Evolutionary conservation across 2,329 filamentous ascomycete species (phyloP).

Genomic region (Hypomyces rosellus): DNA sequence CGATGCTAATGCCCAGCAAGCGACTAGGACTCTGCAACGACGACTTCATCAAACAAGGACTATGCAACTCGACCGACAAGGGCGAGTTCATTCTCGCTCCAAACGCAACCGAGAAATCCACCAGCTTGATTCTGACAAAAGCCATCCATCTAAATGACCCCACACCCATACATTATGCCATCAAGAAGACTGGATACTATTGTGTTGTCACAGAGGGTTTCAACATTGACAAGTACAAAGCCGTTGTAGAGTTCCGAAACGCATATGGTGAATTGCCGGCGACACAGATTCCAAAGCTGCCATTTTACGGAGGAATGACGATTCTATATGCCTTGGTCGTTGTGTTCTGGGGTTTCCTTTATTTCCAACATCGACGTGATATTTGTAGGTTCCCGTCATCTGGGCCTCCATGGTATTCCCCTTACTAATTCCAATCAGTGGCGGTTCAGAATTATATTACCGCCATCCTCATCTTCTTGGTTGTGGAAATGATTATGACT

Average conservation of each 20-base stretch:
- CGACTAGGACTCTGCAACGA: slow-evolving; percentile 58
- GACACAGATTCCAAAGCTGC: slow-evolving; percentile 91
- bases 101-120: slow-evolving; percentile 66
- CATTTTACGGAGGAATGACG: slow-evolving; percentile 91
- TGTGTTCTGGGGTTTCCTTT: slow-evolving; percentile 84
- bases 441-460: slow-evolving; percentile 99
- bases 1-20: slow-evolving; percentile 39
- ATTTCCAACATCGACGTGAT: slow-evolving; percentile 88
- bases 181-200: slow-evolving; percentile 92
- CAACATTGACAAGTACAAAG: slow-evolving; percentile 63
- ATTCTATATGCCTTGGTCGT: slow-evolving; percentile 87
- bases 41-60: slow-evolving; percentile 57
- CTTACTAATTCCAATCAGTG: slow-evolving; percentile 41
- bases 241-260: slow-evolving; percentile 86
- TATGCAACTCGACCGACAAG: slow-evolving; percentile 71
- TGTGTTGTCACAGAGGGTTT: slow-evolving; percentile 78
- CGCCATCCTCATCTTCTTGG: slow-evolving; percentile 87
- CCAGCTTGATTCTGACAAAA: slow-evolving; percentile 67
- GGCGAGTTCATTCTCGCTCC: slow-evolving; percentile 77
- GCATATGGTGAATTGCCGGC: slow-evolving; percentile 93
- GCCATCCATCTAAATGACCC: slow-evolving; percentile 77
- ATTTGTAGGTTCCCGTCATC: slow-evolving; percentile 54
- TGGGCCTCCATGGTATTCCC: neutral
- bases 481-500: slow-evolving; percentile 95
- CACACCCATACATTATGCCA: slow-evolving; percentile 68